These are phyloP conservation scores for Fusarium sp. DNA, from an alignment of 2,329 filamentous ascomycete genomes.

Conservation along the genomic window DNA sequence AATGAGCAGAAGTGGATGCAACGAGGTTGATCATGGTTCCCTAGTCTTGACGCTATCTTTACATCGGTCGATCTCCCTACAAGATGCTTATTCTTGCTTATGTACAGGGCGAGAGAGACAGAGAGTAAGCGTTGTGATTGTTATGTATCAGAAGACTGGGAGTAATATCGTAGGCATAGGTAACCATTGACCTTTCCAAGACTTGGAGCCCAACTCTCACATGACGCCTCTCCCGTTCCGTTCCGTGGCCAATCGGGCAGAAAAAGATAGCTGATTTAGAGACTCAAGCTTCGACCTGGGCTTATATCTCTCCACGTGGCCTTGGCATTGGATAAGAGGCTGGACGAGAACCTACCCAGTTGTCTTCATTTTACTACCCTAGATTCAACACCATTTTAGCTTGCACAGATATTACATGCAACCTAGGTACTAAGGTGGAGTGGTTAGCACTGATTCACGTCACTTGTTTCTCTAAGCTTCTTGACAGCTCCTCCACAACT, in stretches of 20 bases:
- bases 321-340: conserved; percentile 33
- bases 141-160: background rate
- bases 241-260: conserved; percentile 9
- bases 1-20: conserved; percentile 39
- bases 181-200: background rate
- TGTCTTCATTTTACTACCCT: background rate
- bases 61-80: conserved; percentile 28
- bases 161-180: conserved; percentile 4
- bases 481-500: background rate
- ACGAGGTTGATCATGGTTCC: conserved; percentile 6
- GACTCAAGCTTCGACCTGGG: conserved; percentile 3
- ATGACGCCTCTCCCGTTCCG: conserved; percentile 31
- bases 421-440: background rate
- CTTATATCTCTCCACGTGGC: conserved; percentile 36
- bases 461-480: background rate
- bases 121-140: background rate
- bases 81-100: background rate
- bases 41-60: conserved; percentile 30
- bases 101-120: no score
- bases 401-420: background rate
- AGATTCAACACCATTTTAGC: background rate
- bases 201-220: background rate
- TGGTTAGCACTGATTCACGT: background rate
- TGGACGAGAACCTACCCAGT: background rate
- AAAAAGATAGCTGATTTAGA: background rate